Base-by-base conservation (phyloP, 768 basidiomycete species). In the Mycena indigotica region DNA sequence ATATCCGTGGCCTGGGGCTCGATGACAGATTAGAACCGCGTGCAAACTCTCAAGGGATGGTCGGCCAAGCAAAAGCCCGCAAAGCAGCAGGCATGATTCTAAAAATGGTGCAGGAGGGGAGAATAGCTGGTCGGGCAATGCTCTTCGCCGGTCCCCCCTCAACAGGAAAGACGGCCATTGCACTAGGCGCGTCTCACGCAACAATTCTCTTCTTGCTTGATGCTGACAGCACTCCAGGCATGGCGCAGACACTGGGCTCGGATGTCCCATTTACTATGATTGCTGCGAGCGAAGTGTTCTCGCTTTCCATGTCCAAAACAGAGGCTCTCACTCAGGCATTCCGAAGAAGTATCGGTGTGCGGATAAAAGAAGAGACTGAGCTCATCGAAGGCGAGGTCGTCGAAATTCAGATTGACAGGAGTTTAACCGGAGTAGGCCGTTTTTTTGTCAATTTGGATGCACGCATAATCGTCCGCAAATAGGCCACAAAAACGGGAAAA, bases 181-280 rank as follows among this genome's bases (percentile, higher is more conserved):
- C 96, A 4, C 83, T 98, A 74, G 96, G 95, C 91, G 64, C 52
- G 84, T 78, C 49, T 50, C 44, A 15, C 8, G 28, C 8, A 19
- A 16, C 21, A 10, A 3, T 40, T 28, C 32, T 5, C 41, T 8
- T 6, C 6, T 21, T 8, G 15, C 21, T 44, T 8, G 41, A n/a
- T 44, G 15, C 41, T 44, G 8, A 44, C 21, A 8, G 23, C 23
- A 21, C 23, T 26, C 17, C 54, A 94, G 95, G 92, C 53, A 97
- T 98, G 95, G 93, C 97, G 5, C 95, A 98, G 72, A 93, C 88
- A 2, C 78, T 99, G 21, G 97, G 97, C 0, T 66, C 88, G 10
- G 97, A 98, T 66, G 96, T 98, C 1, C 97, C 97, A 0, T 99
- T 98, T 72, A 98, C 95, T 5, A 95, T 93, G 86, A 94, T 99